Evolutionary conservation across 345 rosid genomes (phyloP).

Genomic region (Adansonia digitata): DNA sequence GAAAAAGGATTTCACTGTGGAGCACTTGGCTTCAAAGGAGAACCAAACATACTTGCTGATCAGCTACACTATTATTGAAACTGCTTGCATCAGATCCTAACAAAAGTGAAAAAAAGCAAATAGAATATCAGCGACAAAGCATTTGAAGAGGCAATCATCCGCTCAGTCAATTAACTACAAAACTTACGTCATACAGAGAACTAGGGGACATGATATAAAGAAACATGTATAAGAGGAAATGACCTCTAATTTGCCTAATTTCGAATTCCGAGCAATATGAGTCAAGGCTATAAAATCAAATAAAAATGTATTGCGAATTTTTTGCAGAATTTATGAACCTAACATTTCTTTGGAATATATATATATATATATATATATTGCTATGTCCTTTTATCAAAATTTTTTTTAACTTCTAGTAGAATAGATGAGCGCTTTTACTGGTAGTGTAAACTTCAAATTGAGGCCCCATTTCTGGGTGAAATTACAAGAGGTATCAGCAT

Average conservation of each 20-base stretch:
- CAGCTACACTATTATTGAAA: constrained; percentile 94
- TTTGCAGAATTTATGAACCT: too few species aligned
- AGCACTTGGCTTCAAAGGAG: constrained; percentile 14
- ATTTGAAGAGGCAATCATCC: not conserved
- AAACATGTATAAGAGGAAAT: not conserved
- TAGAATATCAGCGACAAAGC: constrained; percentile 7
- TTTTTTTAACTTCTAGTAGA: not conserved
- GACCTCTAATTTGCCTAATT: not conserved
- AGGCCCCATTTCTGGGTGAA: not conserved
- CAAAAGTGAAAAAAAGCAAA: constrained; percentile 14
- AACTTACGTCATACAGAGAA: not conserved
- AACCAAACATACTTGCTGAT: constrained; percentile 68
- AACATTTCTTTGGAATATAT: not conserved
- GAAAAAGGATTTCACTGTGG: not conserved
- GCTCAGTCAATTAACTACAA: not conserved
- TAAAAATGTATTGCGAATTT: too few species aligned
- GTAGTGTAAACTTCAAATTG: not conserved
- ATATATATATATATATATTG: not conserved
- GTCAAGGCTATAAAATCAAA: not conserved
- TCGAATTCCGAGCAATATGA: not conserved
- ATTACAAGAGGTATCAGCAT: not conserved
- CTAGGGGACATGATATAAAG: not conserved
- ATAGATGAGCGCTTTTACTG: not conserved
- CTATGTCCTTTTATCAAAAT: not conserved
- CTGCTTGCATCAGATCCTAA: constrained; percentile 71